These are phyloP conservation scores for Boletus vermiculosoides DNA, from an alignment of 768 basidiomycete species.

Conservation along the genomic window DNA sequence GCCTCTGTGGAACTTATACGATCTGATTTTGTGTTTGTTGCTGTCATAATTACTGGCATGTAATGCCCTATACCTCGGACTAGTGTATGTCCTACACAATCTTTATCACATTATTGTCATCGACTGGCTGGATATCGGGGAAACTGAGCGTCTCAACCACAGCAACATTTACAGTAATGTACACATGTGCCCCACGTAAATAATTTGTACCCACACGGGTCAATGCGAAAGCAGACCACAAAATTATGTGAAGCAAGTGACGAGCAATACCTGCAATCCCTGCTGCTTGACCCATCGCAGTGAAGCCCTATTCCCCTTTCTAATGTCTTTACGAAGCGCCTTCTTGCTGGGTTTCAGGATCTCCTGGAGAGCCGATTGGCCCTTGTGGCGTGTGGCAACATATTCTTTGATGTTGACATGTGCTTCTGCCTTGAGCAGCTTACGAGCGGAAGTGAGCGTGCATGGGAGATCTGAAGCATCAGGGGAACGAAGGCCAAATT, in stretches of 20 bases:
- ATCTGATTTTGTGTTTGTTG: background rate
- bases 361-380: conserved; percentile 55
- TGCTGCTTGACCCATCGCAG: conserved; percentile 61
- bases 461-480: conserved; percentile 48
- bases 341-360: conserved; percentile 62
- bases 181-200: background rate
- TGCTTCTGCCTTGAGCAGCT: conserved; percentile 59
- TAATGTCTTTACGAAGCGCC: conserved; percentile 62
- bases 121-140: background rate
- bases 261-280: conserved; percentile 62
- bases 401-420: conserved; percentile 78
- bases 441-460: conserved; percentile 65
- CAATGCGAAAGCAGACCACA: background rate
- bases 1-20: background rate
- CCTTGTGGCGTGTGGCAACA: conserved; percentile 60
- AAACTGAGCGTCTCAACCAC: background rate
- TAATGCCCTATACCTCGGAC: conserved; percentile 24
- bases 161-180: background rate
- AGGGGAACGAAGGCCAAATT: conserved; percentile 59
- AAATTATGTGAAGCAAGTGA: conserved; percentile 44
- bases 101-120: conserved; percentile 5
- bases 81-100: conserved; percentile 4
- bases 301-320: conserved; percentile 45
- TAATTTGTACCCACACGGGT: background rate
- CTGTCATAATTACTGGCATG: conserved; percentile 10